Conservation (phyloP, 2,329 filamentous ascomycete species). For the Calonectria crousiana region DNA sequence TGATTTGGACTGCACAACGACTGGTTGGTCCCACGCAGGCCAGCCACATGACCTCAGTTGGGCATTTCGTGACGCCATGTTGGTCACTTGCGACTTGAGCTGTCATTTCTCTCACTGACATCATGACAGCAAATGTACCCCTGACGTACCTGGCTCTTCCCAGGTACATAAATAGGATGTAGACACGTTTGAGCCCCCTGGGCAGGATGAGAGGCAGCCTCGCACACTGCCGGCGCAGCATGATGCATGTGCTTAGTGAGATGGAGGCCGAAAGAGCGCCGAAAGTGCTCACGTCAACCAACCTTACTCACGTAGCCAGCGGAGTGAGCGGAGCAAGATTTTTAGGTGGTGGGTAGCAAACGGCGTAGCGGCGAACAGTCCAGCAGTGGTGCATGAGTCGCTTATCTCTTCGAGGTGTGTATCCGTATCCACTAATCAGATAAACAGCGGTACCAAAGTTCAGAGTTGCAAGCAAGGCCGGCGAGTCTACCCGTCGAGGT, state of each 20-base stretch:
- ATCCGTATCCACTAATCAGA: constrained; percentile 31
- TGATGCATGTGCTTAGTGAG: constrained; percentile 32
- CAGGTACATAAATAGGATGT: constrained; percentile 27
- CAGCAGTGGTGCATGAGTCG: constrained; percentile 22
- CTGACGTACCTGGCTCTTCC: constrained; percentile 2
- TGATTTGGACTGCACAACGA: constrained; percentile 7
- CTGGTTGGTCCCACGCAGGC: constrained; percentile 25
- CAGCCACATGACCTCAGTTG: constrained; percentile 44
- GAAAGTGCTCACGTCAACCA: constrained; percentile 24
- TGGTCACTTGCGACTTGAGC: constrained; percentile 39
- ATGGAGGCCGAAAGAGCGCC: constrained; percentile 14
- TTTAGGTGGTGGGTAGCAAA: constrained; percentile 10
- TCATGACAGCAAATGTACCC: constrained; percentile 28
- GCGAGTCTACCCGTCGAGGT: background rate
- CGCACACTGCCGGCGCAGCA: background rate
- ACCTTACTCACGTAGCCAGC: background rate
- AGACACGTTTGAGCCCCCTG: background rate
- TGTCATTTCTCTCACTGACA: constrained; percentile 26
- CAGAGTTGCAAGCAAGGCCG: background rate
- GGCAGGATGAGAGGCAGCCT: background rate
- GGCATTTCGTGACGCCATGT: constrained; percentile 45
- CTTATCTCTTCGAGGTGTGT: constrained; percentile 25
- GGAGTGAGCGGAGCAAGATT: background rate
- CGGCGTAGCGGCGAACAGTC: constrained; percentile 32
- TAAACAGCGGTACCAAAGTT: constrained; percentile 18